Evolutionary conservation across 352 stramenopile genomes (phyloP).

Genomic region (Globisporangium takayamanum): DNA sequence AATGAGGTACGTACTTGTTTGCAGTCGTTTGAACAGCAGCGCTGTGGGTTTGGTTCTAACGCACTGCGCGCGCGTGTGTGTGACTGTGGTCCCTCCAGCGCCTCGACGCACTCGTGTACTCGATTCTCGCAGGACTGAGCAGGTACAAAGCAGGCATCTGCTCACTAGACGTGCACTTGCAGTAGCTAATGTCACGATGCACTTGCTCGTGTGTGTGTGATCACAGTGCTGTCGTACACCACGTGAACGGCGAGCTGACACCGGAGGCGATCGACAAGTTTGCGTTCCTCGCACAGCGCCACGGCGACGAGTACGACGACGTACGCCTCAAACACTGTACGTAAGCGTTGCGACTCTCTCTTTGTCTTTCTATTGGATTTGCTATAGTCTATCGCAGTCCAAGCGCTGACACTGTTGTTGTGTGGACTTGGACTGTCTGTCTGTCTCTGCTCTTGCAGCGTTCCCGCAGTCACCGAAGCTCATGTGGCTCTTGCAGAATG

Average conservation of each 20-base stretch:
- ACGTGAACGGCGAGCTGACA: conserved; percentile 49
- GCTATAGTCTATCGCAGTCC: too few relatives aligned
- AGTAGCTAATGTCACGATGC: too few relatives aligned
- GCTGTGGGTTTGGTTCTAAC: neutral
- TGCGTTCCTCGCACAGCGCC: conserved; percentile 40
- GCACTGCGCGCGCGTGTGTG: neutral
- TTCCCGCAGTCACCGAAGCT: conserved; percentile 74
- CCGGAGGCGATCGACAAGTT: conserved; percentile 46
- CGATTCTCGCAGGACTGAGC: conserved; percentile 56
- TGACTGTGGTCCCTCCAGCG: conserved; percentile 14
- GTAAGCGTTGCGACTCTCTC: neutral
- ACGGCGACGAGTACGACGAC: conserved; percentile 18
- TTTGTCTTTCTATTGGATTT: neutral
- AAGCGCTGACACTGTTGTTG: neutral
- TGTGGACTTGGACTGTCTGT: neutral
- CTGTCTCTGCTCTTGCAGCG: conserved; percentile 15
- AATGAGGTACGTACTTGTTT: conserved; percentile 13
- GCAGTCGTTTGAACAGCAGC: neutral
- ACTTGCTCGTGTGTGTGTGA: neutral
- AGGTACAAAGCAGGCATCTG: conserved; percentile 19
- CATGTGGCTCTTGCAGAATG: conserved; percentile 65
- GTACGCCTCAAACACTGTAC: conserved; percentile 22
- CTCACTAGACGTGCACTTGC: neutral
- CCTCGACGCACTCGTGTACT: conserved; percentile 56
- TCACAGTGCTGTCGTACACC: conserved; percentile 59